phyloP scores from a whole-genome alignment of 2,329 filamentous ascomycete genomes.

The Beauveria caledonica region DNA sequence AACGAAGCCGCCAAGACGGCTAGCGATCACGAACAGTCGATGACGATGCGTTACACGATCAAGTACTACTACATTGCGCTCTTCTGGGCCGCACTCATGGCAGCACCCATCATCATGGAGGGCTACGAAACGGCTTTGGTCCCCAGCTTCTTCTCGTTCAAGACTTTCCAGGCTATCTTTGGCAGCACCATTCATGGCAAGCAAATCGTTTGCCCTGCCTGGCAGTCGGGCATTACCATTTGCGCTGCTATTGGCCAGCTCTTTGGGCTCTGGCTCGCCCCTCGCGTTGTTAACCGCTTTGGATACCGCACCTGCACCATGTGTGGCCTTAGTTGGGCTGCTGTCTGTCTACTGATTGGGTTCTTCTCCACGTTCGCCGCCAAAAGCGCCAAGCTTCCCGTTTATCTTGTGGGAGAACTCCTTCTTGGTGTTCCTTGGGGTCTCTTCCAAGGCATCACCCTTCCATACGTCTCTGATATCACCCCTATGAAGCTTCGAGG shows the following conservation, averaged over 20 bases:
- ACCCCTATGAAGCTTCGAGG: conserved; percentile 25
- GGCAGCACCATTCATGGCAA: neutral
- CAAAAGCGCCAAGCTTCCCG: neutral
- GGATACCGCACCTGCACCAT: conserved; percentile 12
- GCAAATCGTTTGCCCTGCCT: conserved; percentile 3
- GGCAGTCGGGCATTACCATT: conserved; percentile 15
- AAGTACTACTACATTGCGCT: conserved; percentile 13
- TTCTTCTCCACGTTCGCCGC: neutral
- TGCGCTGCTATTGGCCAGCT: conserved; percentile 13
- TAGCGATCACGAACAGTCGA: conserved; percentile 13
- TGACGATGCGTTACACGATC: conserved; percentile 14
- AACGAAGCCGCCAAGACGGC: conserved; percentile 12
- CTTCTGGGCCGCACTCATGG: conserved; percentile 16
- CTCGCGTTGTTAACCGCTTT: conserved; percentile 9
- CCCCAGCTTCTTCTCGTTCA: conserved; percentile 15
- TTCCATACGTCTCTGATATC: conserved; percentile 31
- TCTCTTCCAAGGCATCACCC: conserved; percentile 25
- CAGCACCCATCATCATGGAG: conserved; percentile 28
- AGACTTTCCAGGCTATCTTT: conserved; percentile 9
- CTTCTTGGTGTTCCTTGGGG: conserved; percentile 29
- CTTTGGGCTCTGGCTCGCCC: conserved; percentile 14
- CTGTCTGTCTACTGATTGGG: conserved; percentile 3
- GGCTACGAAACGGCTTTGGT: conserved; percentile 23
- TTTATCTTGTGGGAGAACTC: conserved; percentile 26
- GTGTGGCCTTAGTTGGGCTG: conserved; percentile 1